Evolutionary conservation across 2,329 filamentous ascomycete genomes (phyloP), one percentile per base, ranked within the genome.

Genomic region (Fusarium xylarioides): DNA sequence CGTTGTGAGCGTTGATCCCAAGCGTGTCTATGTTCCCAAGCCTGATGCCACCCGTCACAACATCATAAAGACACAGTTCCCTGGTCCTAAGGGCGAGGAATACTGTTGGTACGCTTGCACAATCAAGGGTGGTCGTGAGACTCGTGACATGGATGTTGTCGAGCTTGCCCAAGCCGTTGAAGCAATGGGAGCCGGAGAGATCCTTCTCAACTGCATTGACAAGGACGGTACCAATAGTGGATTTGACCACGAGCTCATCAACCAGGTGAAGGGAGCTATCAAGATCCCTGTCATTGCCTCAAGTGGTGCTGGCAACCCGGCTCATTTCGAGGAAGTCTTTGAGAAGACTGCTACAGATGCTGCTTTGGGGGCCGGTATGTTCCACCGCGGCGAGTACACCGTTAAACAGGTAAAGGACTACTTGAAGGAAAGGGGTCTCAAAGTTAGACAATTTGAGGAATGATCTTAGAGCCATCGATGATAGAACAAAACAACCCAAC

Each of bases 41-140:
- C 84, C 87, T 30, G 89, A 91, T 55, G 95, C 93, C 60, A 87
- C 88, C 2, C 91, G 94, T 78, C 92, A 96, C 82, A 84, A 85
- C 82, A 93, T 92, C 19, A 85, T 98, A 79, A 85, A 87, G 78
- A 97, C 95, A 0, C 80, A 83, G 1, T 88, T 85, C 69, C 91
- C 90, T 0, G 94, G 95, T 14, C 91, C 93, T 28, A 87, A 89
- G 47, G 95, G 95, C 34, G 93, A 98, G 82, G 85, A 86, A 58
- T 92, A 91, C 82, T 97, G 94, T 85, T 99, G 95, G 95, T 99
- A 98, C 81, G 95, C 96, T 65, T 98, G 96, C 84, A 99, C 96
- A 11, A 94, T 97, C 85, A 97, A 95, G 84, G 96, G 96, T 52
- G 96, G 96, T 11, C 91, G 96, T 69, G 95, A 98, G 84, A 95